These are phyloP conservation scores for Gentiana dahurica DNA, from an alignment of 257 asterid genomes.

Conservation along the genomic window DNA sequence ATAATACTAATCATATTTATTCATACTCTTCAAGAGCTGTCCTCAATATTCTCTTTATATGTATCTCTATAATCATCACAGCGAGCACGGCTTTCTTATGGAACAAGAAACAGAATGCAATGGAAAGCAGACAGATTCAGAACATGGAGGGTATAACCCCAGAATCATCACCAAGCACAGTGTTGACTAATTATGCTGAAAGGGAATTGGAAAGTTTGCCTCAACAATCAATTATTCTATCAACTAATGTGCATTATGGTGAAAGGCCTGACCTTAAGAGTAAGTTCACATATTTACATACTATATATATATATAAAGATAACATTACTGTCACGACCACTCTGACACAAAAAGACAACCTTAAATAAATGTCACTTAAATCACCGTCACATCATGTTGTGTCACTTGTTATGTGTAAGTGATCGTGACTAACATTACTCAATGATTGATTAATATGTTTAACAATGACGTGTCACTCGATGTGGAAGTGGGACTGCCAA, in stretches of 20 bases:
- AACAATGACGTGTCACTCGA: too few relatives aligned
- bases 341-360: too few relatives aligned
- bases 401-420: too few relatives aligned
- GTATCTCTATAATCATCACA: constrained; percentile 31
- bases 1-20: constrained; percentile 36
- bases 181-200: constrained; percentile 37
- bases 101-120: constrained; percentile 37
- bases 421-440: too few relatives aligned
- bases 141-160: constrained; percentile 56
- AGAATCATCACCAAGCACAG: constrained; percentile 39
- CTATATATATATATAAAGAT: neutral
- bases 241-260: constrained; percentile 59
- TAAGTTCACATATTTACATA: constrained; percentile 18
- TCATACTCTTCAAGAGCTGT: constrained; percentile 21
- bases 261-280: constrained; percentile 76
- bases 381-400: too few relatives aligned
- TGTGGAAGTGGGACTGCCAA: too few relatives aligned
- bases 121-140: constrained; percentile 43
- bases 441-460: too few relatives aligned
- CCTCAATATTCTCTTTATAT: constrained; percentile 37
- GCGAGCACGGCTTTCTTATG: constrained; percentile 36
- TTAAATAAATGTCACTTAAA: too few relatives aligned
- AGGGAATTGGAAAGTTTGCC: constrained; percentile 78
- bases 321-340: neutral
- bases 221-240: constrained; percentile 32